Base-by-base conservation (phyloP, 148 eudicot species). In the Chenopodium suecicum region DNA sequence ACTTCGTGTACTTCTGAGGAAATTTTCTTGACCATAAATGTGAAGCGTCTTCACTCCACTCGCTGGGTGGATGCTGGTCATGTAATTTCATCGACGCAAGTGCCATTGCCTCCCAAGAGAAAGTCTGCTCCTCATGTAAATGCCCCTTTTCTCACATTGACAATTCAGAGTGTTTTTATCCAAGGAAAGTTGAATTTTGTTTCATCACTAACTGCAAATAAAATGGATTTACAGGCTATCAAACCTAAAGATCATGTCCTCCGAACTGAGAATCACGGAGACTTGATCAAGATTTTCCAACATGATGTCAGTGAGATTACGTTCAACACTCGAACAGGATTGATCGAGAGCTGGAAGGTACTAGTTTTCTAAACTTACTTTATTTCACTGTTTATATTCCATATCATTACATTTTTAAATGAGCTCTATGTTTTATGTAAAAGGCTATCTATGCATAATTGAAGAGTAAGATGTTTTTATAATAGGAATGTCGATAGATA, bases 291-390 rank as follows among this genome's bases (percentile, higher is more conserved):
- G 79, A 86, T 91, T 78, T 47, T 82, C 76, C 84, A 83, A 80
- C 87, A 78, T 68, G 88, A 88, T 20, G 27, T 25, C 69, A 89
- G 92, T 87, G 94, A 89, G 93, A 86, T 95, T 70, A 84, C 82
- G 76, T 82, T 95, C 69, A 88, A 92, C 84, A 85, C 82, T 75
- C 70, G 70, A 65, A 91, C 90, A 31, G 99, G 99, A 79, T 84
- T 84, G 70, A 87, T 95, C 31, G 91, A 90, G 81, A 87, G 92
- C 88, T 95, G 99, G 99, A 95, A 86, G 97, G 99, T 95, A 91
- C 12, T 80, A 47, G 79, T 66, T 48, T 41, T 29, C 62, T 34
- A 19, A 9, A 44, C 27, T 71, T 44, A 71, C 48, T 73, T 10
- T 17, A 23, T 47, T 11, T 54, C 46, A 23, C 32, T 54, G 14